Percentiles rank a stretch among this genome's conserved stretches.
phyloP scores from a whole-genome alignment of 2,329 filamentous ascomycete species.

The Ceratocystis papillata region DNA sequence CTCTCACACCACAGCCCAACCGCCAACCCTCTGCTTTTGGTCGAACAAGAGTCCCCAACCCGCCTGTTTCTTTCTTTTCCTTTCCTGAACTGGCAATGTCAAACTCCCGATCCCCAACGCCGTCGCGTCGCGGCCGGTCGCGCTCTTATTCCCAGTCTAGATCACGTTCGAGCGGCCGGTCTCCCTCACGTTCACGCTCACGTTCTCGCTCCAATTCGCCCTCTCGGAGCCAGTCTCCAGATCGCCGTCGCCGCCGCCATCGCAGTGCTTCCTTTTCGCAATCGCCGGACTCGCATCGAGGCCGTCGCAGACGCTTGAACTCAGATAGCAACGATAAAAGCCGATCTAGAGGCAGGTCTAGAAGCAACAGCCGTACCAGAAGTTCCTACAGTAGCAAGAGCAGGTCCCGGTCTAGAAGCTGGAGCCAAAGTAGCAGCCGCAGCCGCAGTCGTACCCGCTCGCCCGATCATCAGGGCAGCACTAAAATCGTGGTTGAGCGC shows the following conservation, averaged over 20 bases:
- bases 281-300: background rate
- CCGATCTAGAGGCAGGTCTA: conserved; percentile 27
- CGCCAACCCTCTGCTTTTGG: background rate
- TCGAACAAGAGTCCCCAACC: background rate
- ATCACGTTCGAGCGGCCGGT: conserved; percentile 26
- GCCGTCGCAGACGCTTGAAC: background rate
- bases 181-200: background rate
- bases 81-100: background rate
- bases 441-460: conserved; percentile 30
- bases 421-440: conserved; percentile 30
- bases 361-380: conserved; percentile 24
- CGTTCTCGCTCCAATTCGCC: background rate
- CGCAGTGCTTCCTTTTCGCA: background rate
- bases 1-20: no score
- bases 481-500: conserved; percentile 86
- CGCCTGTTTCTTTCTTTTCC: background rate
- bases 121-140: conserved; percentile 13
- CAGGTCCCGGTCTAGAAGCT: conserved; percentile 26
- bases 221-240: background rate
- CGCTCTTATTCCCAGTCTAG: conserved; percentile 27
- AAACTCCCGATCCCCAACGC: conserved; percentile 14
- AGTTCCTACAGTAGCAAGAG: conserved; percentile 22
- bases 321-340: conserved; percentile 28
- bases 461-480: background rate
- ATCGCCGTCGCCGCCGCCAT: background rate